Conservation (phyloP, 176 grass and related monocot genomes). For the bread wheat (Triticum aestivum) region DNA sequence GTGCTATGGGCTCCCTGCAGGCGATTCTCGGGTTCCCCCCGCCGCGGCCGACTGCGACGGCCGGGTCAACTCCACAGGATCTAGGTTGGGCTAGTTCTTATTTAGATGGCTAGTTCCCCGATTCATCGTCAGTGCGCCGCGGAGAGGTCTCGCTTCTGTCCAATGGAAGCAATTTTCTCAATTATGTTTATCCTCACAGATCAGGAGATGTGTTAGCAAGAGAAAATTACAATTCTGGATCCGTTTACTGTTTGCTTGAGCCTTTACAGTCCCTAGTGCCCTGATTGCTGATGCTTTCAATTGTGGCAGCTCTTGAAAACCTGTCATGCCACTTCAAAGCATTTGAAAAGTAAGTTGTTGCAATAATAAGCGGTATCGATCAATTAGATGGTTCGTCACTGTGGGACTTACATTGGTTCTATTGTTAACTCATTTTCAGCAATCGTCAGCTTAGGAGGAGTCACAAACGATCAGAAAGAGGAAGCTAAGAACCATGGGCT, state of each 20-base stretch:
- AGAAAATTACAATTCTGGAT: background rate
- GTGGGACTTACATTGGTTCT: background rate
- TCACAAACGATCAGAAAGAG: conserved; percentile 72
- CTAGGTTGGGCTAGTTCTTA: background rate
- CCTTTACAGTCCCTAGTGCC: background rate
- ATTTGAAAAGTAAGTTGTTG: conserved; percentile 77
- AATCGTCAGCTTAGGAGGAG: conserved; percentile 87
- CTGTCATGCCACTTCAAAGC: conserved; percentile 52
- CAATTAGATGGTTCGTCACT: background rate
- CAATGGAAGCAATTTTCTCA: background rate
- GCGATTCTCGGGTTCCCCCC: no score
- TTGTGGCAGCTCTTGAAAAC: conserved; percentile 74
- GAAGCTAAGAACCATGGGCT: conserved; percentile 61
- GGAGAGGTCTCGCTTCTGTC: background rate
- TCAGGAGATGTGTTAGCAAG: background rate
- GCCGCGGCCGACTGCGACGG: background rate
- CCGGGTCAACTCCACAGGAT: background rate
- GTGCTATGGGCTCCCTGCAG: background rate
- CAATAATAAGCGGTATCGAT: background rate
- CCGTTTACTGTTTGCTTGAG: background rate
- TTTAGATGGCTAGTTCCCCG: background rate
- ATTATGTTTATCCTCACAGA: background rate
- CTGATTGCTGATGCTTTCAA: conserved; percentile 8
- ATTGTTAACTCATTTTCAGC: conserved; percentile 31
- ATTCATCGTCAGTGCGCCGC: no score